Conservation (phyloP, 23 red algal genomes). For the Agarophyton chilense region DNA sequence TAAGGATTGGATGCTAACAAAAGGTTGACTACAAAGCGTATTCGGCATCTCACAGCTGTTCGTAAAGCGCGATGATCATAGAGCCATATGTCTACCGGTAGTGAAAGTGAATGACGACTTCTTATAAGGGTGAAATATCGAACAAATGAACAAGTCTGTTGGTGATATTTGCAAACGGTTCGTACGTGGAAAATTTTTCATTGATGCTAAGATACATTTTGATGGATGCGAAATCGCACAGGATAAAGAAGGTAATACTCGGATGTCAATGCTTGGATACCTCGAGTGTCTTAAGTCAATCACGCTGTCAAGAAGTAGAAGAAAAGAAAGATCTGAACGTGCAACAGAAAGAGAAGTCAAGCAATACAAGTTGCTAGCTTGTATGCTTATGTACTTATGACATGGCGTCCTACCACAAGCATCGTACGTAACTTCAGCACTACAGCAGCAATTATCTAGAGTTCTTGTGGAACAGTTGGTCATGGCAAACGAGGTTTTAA, state of each 20-base stretch:
- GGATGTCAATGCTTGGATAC: conserved; percentile 5
- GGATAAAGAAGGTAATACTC: background rate
- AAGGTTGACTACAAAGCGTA: conserved; percentile 15
- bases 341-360: background rate
- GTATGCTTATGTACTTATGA: conserved; percentile 18
- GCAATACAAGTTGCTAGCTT: background rate
- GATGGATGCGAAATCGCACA: conserved; percentile 36
- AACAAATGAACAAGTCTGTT: conserved; percentile 4
- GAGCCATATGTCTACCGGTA: background rate
- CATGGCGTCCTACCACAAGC: conserved; percentile 5
- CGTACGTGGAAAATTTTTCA: background rate
- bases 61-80: background rate
- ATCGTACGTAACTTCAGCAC: background rate
- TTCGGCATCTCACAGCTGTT: conserved; percentile 15
- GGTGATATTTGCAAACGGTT: background rate
- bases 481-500: background rate
- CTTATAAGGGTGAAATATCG: background rate
- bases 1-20: background rate
- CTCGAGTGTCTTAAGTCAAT: conserved; percentile 21
- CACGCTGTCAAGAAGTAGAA: background rate
- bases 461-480: background rate
- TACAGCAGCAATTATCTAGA: conserved; percentile 7
- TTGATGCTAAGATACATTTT: conserved; percentile 25
- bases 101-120: conserved; percentile 59
- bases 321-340: background rate